Evolutionary conservation across 208 protist species (phyloP).

Genomic region (Trichomonas vaginalis): DNA sequence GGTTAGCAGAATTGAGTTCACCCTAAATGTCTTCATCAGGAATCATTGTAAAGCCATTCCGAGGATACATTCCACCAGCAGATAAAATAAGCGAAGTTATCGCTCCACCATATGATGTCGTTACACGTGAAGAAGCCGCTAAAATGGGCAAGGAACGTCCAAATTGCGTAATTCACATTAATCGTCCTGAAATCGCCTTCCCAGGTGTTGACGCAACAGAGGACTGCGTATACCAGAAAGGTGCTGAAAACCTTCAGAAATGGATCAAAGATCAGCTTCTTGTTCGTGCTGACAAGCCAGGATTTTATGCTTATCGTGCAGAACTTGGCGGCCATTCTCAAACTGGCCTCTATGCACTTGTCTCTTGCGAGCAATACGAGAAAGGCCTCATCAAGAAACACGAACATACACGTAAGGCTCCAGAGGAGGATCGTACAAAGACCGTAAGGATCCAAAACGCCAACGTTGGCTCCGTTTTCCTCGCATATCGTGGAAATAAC

Average conservation of each 20-base stretch:
- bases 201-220: neutral
- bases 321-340: neutral
- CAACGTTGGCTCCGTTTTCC: neutral
- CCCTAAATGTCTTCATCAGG: no score
- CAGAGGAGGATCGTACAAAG: neutral
- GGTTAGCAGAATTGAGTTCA: no score
- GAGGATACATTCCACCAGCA: neutral
- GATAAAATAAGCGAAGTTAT: neutral
- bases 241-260: neutral
- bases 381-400: slow-evolving; percentile 1
- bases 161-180: slow-evolving; percentile 9
- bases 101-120: neutral
- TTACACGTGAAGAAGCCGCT: neutral
- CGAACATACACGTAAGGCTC: neutral
- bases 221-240: neutral
- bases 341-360: neutral
- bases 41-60: neutral
- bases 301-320: neutral
- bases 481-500: neutral
- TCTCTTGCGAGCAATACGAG: neutral
- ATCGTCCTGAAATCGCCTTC: neutral
- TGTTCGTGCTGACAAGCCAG: neutral
- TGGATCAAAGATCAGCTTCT: neutral
- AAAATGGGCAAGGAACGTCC: neutral
- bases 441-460: neutral